Evolutionary conservation across 2,329 filamentous ascomycete genomes (phyloP).

Genomic region (Cercospora janseana): DNA sequence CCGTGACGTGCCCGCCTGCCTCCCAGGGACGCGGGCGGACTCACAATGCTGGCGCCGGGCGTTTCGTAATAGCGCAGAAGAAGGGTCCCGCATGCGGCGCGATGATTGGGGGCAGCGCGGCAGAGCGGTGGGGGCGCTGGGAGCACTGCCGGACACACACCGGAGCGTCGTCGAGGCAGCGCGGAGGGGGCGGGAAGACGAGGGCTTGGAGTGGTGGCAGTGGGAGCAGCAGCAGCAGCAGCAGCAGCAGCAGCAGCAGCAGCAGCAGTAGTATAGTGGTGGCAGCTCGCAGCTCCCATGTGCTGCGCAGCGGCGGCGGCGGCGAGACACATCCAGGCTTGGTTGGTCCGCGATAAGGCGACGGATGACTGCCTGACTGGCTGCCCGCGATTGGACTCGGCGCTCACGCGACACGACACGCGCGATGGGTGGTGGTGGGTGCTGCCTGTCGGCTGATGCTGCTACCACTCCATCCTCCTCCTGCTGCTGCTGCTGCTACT

Average conservation of each 20-base stretch:
- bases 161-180: background rate
- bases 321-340: background rate
- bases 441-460: background rate
- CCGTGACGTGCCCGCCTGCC: constrained; percentile 9
- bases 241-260: background rate
- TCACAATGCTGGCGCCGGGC: background rate
- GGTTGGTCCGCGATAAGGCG: constrained; percentile 16
- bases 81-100: constrained; percentile 1
- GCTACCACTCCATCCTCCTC: constrained; percentile 7
- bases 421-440: too few relatives aligned
- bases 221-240: background rate
- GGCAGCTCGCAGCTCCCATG: background rate
- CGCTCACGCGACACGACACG: background rate
- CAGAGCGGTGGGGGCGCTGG: background rate
- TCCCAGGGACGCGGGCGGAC: constrained; percentile 6
- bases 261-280: background rate
- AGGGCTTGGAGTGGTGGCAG: background rate
- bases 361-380: constrained; percentile 2
- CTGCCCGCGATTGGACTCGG: background rate
- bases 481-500: too few relatives aligned
- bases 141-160: background rate
- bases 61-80: constrained; percentile 13
- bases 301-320: background rate
- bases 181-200: background rate
- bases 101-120: background rate